phyloP scores from a whole-genome alignment of 257 asterid species.

The Rauvolfia tetraphylla region DNA sequence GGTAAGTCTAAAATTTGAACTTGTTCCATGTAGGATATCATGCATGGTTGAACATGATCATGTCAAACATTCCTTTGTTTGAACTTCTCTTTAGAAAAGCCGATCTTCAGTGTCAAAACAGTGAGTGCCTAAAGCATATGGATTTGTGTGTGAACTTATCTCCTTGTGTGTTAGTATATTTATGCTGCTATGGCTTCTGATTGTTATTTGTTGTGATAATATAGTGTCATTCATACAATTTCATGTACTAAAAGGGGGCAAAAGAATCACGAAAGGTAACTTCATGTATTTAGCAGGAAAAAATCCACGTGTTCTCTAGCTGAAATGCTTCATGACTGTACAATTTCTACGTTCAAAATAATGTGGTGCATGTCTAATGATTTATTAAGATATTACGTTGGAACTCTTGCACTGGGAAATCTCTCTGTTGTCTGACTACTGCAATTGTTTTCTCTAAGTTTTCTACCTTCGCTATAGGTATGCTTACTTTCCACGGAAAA shows the following conservation, averaged over 20 bases:
- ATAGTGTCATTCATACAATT: not conserved
- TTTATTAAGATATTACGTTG: not conserved
- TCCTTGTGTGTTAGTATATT: not conserved
- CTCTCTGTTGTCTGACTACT: not conserved
- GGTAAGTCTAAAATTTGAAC: slow-evolving; percentile 33
- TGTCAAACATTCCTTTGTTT: not conserved
- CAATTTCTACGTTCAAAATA: not conserved
- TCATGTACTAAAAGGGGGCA: not conserved
- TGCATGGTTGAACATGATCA: not conserved
- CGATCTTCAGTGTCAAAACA: not conserved
- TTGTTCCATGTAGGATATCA: not conserved
- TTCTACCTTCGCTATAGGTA: not conserved
- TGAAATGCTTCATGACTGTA: not conserved
- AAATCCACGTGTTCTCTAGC: not conserved
- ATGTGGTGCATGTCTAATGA: not conserved
- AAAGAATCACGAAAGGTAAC: not conserved
- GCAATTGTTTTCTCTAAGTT: slow-evolving; percentile 1
- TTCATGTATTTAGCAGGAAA: not conserved
- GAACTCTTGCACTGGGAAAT: not conserved
- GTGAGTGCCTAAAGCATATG: not conserved
- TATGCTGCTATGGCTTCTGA: not conserved
- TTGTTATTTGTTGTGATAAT: not conserved
- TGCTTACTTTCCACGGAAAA: not conserved
- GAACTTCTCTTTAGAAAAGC: not conserved
- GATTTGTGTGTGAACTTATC: not conserved